These are phyloP conservation scores for Pichia sp. DNA, from an alignment of 1,139 yeast species.

Conservation along the genomic window DNA sequence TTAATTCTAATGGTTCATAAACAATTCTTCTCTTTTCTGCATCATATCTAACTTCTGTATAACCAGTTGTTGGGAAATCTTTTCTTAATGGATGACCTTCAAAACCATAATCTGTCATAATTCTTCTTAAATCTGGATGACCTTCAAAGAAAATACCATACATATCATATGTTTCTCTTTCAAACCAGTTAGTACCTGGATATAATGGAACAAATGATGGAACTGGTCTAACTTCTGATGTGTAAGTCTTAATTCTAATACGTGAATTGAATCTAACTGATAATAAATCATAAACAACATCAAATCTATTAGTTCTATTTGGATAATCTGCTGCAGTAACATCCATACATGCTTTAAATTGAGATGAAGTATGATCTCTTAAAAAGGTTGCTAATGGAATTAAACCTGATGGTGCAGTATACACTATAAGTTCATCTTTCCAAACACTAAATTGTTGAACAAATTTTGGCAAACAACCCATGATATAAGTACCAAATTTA, in stretches of 20 bases:
- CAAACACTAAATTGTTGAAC: slow-evolving; percentile 82
- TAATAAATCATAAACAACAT: slow-evolving; percentile 76
- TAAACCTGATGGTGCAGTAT: slow-evolving; percentile 71
- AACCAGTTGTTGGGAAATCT: slow-evolving; percentile 90
- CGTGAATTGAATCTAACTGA: slow-evolving; percentile 82
- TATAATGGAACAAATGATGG: slow-evolving; percentile 68
- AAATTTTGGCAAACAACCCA: slow-evolving; percentile 74
- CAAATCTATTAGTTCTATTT: slow-evolving; percentile 76
- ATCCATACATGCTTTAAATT: slow-evolving; percentile 73
- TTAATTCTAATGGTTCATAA: slow-evolving; percentile 83
- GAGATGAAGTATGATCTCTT: slow-evolving; percentile 74
- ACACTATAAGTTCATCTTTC: slow-evolving; percentile 81
- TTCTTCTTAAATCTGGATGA: slow-evolving; percentile 86
- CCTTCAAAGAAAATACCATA: slow-evolving; percentile 82
- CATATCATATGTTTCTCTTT: slow-evolving; percentile 82
- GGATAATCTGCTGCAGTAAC: slow-evolving; percentile 88
- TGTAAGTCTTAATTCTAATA: slow-evolving; percentile 84
- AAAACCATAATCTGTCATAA: slow-evolving; percentile 88
- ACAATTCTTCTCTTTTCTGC: slow-evolving; percentile 87
- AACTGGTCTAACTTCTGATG: slow-evolving; percentile 75
- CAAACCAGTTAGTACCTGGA: slow-evolving; percentile 87
- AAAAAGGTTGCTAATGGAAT: slow-evolving; percentile 65
- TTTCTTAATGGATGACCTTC: slow-evolving; percentile 90
- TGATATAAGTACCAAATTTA: slow-evolving; percentile 74
- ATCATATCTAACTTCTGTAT: slow-evolving; percentile 84